Evolutionary conservation across 441 rosid genomes (phyloP).

Genomic region (Adansonia gregorii): DNA sequence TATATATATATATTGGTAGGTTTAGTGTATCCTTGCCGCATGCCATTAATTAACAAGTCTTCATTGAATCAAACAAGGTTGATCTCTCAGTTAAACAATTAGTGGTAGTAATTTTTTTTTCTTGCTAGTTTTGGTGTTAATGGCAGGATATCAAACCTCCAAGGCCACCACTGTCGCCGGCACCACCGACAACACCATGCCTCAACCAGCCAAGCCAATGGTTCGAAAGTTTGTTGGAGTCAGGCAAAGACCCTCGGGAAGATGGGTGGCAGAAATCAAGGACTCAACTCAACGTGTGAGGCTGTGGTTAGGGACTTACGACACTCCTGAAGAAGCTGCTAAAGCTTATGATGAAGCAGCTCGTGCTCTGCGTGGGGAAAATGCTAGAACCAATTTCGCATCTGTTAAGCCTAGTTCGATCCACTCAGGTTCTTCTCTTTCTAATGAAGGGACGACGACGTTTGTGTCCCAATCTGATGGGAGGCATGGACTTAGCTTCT

Average conservation of each 20-base stretch:
- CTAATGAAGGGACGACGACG: slow-evolving; percentile 35
- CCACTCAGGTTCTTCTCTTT: slow-evolving; percentile 32
- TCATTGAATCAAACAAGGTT: slow-evolving; percentile 9
- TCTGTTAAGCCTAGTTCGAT: slow-evolving; percentile 15
- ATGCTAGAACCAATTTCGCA: slow-evolving; percentile 68
- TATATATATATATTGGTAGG: slow-evolving; percentile 3
- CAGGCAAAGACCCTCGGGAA: slow-evolving; percentile 75
- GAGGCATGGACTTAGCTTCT: slow-evolving; percentile 52
- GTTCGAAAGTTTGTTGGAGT: slow-evolving; percentile 70
- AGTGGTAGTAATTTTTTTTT: neutral
- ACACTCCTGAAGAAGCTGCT: slow-evolving; percentile 80
- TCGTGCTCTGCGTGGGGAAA: slow-evolving; percentile 69
- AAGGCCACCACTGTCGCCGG: slow-evolving; percentile 25
- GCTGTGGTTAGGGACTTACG: slow-evolving; percentile 82
- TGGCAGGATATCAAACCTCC: slow-evolving; percentile 43
- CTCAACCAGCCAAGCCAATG: slow-evolving; percentile 28
- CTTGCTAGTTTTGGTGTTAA: slow-evolving; percentile 17
- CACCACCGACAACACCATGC: neutral
- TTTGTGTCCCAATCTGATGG: slow-evolving; percentile 33
- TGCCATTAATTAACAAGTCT: slow-evolving; percentile 17
- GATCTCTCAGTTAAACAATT: neutral
- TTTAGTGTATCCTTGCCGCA: slow-evolving; percentile 1
- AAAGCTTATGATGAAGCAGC: slow-evolving; percentile 74
- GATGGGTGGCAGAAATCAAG: slow-evolving; percentile 90
- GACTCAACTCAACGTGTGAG: slow-evolving; percentile 78